Base-by-base conservation (phyloP, 768 basidiomycete species). In the Fomitopsis serialis region DNA sequence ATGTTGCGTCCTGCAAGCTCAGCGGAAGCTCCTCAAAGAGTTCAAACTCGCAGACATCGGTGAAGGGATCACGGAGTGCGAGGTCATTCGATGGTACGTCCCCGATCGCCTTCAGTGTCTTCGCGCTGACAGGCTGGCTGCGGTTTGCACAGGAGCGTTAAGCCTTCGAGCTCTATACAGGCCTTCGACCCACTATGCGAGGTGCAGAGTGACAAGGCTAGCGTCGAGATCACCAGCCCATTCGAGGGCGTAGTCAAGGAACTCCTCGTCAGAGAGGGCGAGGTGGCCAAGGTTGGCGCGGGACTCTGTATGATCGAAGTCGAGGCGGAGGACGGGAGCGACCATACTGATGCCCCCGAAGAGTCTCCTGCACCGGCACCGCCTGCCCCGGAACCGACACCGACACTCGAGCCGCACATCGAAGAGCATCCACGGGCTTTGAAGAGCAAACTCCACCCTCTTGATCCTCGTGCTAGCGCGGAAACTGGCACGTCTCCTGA, bases 21-120 rank as follows among this genome's bases (percentile, higher is more conserved):
- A 69, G 2, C 63, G 63, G 23, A 76, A 70, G 48, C 66, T 72
- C 12, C 52, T 76, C n/a, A 73, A 86, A 53, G 79, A 74, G 9
- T 90, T 90, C 74, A 89, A 82, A 53, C 79, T 91, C 36, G 88
- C 89, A 1, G 89, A 92, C 65, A 90, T 93, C 63, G 91, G 92
- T 3, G 91, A 93, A 68, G 92, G 92, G 5, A 92, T 94, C 59
- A 92, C 90, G 22, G 91, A 94, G 68, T 90, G 89, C 63, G 90
- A 95, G 70, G 79, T 94, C 58, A 83, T 95, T 45, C 85, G 84
- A 67, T 94, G 92, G 91, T 63, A 22, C 32, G 24, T 27, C 36
- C 17, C 2, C 17, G 42, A 22, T 36, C 25, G 25, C 22, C 22
- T 34, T 43, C 46, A 34, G 50, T 32, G 29, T 58, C 49, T 50